Evolutionary conservation across 495 filamentous ascomycete species (phyloP), one percentile per base, ranked within the genome.

Genomic region (Aspergillus cavernicola): DNA sequence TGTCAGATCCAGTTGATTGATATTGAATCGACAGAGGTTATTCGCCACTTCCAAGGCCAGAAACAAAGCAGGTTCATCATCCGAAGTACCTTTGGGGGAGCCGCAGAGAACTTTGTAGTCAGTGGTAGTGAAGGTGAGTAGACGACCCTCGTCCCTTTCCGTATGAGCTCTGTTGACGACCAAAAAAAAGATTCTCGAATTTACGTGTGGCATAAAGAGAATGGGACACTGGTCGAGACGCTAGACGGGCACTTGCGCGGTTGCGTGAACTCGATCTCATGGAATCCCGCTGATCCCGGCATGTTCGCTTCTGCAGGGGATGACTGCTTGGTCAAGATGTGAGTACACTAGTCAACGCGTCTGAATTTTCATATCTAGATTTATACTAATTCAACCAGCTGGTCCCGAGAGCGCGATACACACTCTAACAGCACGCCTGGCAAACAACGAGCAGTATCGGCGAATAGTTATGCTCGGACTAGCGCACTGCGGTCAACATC

Each of bases 271-370:
- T 79, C 89, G n/a, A 87, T 95, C 29, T 79, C 87, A 6, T 98
- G 93, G 93, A 95, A 92, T 59, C 90, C 92, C 1, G 74, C 71
- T 3, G 78, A 96, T 65, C 85, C 90, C 4, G 80, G 80, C 54
- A 85, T 96, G 79, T 95, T 96, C 68, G 93, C 91, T 7, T 89
- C 90, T 10, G 91, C 88, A 53, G 92, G 93, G 4, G 93, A 98
- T 65, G 93, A 98, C 61, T 71, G 74, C 36, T 83, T 81, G 61
- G 85, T 97, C 48, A 84, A 88, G 66, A 95, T 98, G 92, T 96
- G 78, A 62, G 65, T n/a, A n/a, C n/a, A n/a, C n/a, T n/a, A 15
- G 15, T 53, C 23, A 18, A 13, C 37, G 2, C 4, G 18, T 12
- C 26, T 26, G 10, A 31, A 19, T 26, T 20, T 22, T 35, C 16